These are phyloP conservation scores for Ustilago sp. DNA, from an alignment of 1,284 basidiomycete genomes.

Conservation along the genomic window DNA sequence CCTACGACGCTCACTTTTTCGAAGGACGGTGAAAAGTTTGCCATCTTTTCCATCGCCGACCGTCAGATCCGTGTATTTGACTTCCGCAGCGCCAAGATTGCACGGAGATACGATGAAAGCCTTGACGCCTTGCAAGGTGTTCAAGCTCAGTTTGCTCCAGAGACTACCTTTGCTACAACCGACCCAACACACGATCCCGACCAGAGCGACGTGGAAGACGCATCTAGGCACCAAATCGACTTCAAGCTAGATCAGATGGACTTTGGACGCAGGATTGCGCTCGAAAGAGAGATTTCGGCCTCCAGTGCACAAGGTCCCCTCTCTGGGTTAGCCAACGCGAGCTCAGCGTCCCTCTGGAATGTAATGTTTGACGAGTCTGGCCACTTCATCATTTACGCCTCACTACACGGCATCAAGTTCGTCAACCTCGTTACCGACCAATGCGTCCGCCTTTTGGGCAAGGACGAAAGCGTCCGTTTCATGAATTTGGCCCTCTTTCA, in stretches of 20 bases:
- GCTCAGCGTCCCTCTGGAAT: slow-evolving; percentile 69
- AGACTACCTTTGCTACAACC: background rate
- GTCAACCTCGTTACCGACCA: slow-evolving; percentile 94
- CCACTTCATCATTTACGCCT: slow-evolving; percentile 91
- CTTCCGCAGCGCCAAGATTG: slow-evolving; percentile 88
- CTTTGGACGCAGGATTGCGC: slow-evolving; percentile 92
- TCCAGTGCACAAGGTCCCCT: slow-evolving; percentile 72
- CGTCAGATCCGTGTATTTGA: slow-evolving; percentile 93
- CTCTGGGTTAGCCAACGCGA: slow-evolving; percentile 70
- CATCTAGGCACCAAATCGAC: slow-evolving; percentile 68
- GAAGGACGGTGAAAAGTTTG: slow-evolving; percentile 86
- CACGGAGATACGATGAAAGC: slow-evolving; percentile 93
- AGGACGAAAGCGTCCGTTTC: slow-evolving; percentile 93
- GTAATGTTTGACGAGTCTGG: slow-evolving; percentile 97
- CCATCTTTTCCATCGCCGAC: slow-evolving; percentile 90
- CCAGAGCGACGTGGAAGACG: background rate
- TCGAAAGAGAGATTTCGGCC: slow-evolving; percentile 89
- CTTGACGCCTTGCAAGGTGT: slow-evolving; percentile 82
- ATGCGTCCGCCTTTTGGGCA: slow-evolving; percentile 88
- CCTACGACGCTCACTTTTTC: slow-evolving; percentile 92
- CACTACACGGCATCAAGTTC: slow-evolving; percentile 94
- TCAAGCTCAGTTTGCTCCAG: slow-evolving; percentile 24
- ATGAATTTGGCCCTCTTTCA: slow-evolving; percentile 90
- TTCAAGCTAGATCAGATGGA: slow-evolving; percentile 99
- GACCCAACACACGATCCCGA: background rate